Evolutionary conservation across 352 stramenopile genomes (phyloP).

Genomic region (Poterioochromonas sp.): DNA sequence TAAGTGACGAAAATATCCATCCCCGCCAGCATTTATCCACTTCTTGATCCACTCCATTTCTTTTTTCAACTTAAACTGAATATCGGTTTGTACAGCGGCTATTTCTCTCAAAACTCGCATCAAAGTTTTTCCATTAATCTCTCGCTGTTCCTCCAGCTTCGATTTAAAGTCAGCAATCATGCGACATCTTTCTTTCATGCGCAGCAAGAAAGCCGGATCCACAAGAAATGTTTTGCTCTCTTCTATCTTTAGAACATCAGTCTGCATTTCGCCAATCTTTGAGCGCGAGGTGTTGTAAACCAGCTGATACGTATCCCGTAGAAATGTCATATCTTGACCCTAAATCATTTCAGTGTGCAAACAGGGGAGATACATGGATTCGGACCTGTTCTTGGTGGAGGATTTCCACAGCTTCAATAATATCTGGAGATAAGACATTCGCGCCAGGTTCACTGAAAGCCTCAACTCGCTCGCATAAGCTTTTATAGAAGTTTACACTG

Average conservation of each 20-base stretch:
- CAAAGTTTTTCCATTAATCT: neutral
- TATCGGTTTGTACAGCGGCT: neutral
- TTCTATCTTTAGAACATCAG: neutral
- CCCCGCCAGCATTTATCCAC: neutral
- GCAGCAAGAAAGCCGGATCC: neutral
- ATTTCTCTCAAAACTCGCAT: neutral
- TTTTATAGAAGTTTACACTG: too few relatives aligned
- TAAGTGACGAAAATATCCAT: constrained; percentile 9
- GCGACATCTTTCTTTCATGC: neutral
- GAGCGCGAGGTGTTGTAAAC: too few relatives aligned
- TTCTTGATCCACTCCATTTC: constrained; percentile 21
- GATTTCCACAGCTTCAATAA: too few relatives aligned
- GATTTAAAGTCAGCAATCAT: neutral
- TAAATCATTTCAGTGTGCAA: too few relatives aligned
- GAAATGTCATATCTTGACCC: too few relatives aligned
- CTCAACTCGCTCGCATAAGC: too few relatives aligned
- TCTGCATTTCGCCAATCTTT: neutral
- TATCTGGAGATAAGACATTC: too few relatives aligned
- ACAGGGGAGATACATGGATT: too few relatives aligned
- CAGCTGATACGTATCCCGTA: too few relatives aligned
- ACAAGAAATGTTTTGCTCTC: neutral
- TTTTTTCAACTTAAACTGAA: neutral
- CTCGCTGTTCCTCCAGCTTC: neutral
- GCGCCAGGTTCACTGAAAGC: too few relatives aligned
- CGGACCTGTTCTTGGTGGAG: too few relatives aligned